Evolutionary conservation across 305 asterid species (phyloP).

Genomic region (Coffea humblotiana): DNA sequence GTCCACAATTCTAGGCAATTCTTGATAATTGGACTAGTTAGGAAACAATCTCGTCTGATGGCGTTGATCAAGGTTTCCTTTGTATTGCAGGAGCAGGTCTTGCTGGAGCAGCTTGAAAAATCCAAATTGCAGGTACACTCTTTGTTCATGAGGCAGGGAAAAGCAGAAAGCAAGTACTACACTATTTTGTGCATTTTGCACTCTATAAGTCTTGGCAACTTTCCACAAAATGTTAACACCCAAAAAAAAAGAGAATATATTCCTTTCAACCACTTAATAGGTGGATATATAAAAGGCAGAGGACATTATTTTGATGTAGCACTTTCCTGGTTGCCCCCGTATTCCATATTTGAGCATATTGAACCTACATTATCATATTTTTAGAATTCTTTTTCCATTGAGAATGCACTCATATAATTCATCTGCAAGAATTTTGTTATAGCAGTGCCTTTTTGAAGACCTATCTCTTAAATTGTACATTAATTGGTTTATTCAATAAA

Average conservation of each 20-base stretch:
- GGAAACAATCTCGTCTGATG: no score
- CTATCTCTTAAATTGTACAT: not conserved
- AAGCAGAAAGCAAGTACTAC: not conserved
- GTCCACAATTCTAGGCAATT: not conserved
- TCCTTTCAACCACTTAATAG: no score
- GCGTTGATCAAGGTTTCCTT: not conserved
- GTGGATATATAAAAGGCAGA: no score
- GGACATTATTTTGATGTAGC: no score
- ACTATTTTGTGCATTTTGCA: no score
- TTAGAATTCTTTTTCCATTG: not conserved
- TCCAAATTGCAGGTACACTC: constrained; percentile 55
- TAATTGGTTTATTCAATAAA: not conserved
- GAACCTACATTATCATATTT: not conserved
- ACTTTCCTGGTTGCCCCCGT: not conserved
- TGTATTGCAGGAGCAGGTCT: constrained; percentile 54
- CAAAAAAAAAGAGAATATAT: no score
- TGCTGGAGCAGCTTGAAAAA: constrained; percentile 61
- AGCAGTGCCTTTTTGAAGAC: not conserved
- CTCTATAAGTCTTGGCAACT: no score
- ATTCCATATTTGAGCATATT: not conserved
- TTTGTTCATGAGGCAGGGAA: not conserved
- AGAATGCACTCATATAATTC: not conserved
- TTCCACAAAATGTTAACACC: no score
- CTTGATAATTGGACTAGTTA: not conserved
- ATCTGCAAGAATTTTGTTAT: not conserved